A percentile compares a stretch with the other conserved stretches of the same genome.
Conservation (phyloP, 140 eudicot genomes). For the Anethum foeniculum region DNA sequence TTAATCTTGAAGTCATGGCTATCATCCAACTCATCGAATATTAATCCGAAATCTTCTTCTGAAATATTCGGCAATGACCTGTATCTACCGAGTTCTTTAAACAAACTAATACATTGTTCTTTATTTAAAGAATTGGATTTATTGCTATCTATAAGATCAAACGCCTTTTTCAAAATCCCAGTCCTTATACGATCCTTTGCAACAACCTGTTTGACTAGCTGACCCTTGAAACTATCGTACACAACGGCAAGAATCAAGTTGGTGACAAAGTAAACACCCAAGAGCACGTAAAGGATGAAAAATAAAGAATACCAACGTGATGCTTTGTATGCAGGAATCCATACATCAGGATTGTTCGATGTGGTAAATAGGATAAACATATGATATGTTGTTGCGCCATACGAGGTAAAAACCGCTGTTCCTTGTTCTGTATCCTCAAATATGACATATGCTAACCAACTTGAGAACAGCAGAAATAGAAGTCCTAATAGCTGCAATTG, state of each 20-base stretch:
- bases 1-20: slow-evolving; percentile 73
- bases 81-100: slow-evolving; percentile 82
- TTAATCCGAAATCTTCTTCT: slow-evolving; percentile 70
- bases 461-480: slow-evolving; percentile 76
- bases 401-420: slow-evolving; percentile 58
- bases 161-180: slow-evolving; percentile 72
- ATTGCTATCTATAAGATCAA: slow-evolving; percentile 51
- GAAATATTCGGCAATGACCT: slow-evolving; percentile 92
- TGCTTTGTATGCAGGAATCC: slow-evolving; percentile 99
- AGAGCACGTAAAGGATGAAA: slow-evolving; percentile 71
- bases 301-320: slow-evolving; percentile 81
- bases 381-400: slow-evolving; percentile 61
- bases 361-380: slow-evolving; percentile 94
- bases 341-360: slow-evolving; percentile 94
- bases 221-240: slow-evolving; percentile 81
- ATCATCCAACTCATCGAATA: slow-evolving; percentile 78
- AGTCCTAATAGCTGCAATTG: slow-evolving; percentile 64
- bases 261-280: slow-evolving; percentile 98
- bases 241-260: slow-evolving; percentile 97
- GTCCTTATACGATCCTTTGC: slow-evolving; percentile 62
- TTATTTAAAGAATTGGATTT: slow-evolving; percentile 45
- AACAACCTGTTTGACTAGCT: slow-evolving; percentile 77
- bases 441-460: slow-evolving; percentile 96
- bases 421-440: slow-evolving; percentile 96
- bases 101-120: slow-evolving; percentile 61